These are phyloP conservation scores for Talaromyces sp. DNA, from an alignment of 2,329 filamentous ascomycete genomes.

Conservation along the genomic window DNA sequence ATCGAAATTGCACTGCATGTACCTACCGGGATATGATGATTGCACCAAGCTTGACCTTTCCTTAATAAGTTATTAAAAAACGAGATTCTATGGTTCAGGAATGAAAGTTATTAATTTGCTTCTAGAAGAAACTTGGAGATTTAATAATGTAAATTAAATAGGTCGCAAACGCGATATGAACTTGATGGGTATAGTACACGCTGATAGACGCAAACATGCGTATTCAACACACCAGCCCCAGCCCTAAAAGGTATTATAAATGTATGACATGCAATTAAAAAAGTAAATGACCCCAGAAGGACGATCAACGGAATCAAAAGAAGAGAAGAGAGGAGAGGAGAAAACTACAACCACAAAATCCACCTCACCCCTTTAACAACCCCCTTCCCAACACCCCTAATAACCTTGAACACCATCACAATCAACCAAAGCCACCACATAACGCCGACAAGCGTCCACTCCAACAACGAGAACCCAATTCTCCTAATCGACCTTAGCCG, in stretches of 20 bases:
- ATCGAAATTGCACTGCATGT: neutral
- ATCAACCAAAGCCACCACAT: slow-evolving; percentile 96
- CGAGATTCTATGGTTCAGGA: neutral
- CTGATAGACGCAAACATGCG: neutral
- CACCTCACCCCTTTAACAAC: slow-evolving; percentile 63
- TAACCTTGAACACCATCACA: slow-evolving; percentile 69
- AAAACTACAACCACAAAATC: slow-evolving; percentile 71
- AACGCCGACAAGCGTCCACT: slow-evolving; percentile 82
- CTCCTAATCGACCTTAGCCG: slow-evolving; percentile 72
- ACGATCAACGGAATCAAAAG: neutral
- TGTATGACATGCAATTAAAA: neutral
- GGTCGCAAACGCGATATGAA: neutral
- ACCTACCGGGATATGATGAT: neutral
- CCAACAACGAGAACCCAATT: slow-evolving; percentile 74
- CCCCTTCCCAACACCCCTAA: slow-evolving; percentile 61
- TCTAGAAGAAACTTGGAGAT: too few relatives aligned
- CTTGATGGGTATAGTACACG: slow-evolving; percentile 2
- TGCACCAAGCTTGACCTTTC: neutral
- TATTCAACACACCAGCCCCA: neutral
- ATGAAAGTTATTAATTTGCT: neutral
- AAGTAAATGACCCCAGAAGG: neutral
- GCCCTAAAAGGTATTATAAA: neutral
- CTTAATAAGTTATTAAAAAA: neutral
- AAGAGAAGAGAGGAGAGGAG: neutral
- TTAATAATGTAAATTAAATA: neutral